Evolutionary conservation across 208 protist genomes (phyloP), one percentile per base, ranked within the genome.

Genomic region (Leishmania mexicana): DNA sequence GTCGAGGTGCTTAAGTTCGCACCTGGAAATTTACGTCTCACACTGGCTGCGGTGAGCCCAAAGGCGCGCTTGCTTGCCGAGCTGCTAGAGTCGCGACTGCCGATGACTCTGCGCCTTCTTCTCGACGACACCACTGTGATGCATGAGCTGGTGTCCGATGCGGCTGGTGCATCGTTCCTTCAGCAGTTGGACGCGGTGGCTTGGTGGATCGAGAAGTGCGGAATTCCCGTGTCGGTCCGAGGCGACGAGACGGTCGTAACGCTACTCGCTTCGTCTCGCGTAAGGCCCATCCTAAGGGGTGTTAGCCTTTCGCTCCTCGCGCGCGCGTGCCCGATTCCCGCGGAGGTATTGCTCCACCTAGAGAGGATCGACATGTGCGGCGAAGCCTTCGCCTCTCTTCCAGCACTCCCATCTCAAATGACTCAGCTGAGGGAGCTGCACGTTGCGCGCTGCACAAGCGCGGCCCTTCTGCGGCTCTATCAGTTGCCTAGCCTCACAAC

Each of bases 171-270:
- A 15, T 54, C 75, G 24, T 19, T 24, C 8, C 40, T 67, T 49
- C 75, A 79, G 19, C 51, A 40, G 19, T 19, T 65, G 42, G 58
- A 68, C n/a, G 38, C 24, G 17, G 54, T 79, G 11, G 24, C 58
- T n/a, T 79, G 75, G 75, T 79, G 75, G 75, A 45, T 79, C 19
- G 75, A 79, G 58, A 79, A 79, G 58, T 79, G 75, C n/a, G 75
- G 53, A 40, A 53, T 79, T 24, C 58, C 58, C 5, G 5, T 79
- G 1, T 65, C 75, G 15, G 42, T 79, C 38, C 53, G 60, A 70
- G 75, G 54, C 42, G 58, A 67, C 60, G 42, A 51, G 42, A 54
- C 24, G 21, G 58, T 58, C 28, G 51, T 65, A 17, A 38, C 3
- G 38, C 38, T 79, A 19, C n/a, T 60, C 24, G 7, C 54, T 64